Evolutionary conservation across 768 basidiomycete species (phyloP).

Genomic region (Candolleomyces eurysporus): DNA sequence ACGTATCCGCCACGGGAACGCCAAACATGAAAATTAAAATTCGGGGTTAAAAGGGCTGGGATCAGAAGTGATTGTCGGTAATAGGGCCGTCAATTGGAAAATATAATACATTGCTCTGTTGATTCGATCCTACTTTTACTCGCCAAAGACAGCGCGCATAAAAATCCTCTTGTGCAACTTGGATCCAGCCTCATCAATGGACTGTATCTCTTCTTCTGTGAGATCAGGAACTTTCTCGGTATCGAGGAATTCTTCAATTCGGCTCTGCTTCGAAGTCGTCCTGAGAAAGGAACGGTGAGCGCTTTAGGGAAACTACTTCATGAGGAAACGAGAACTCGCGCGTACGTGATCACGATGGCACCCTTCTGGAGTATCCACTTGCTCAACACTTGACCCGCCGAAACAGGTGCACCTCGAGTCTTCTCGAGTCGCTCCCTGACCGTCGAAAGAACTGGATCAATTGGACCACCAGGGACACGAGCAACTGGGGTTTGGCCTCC

Average conservation of each 20-base stretch:
- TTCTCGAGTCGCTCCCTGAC: constrained; percentile 52
- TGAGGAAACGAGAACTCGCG: constrained; percentile 3
- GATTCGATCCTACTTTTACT: constrained; percentile 12
- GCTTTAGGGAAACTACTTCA: background rate
- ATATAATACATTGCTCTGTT: background rate
- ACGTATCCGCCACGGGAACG: too few species aligned
- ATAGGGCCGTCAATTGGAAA: background rate
- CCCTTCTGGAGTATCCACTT: constrained; percentile 68
- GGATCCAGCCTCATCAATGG: constrained; percentile 56
- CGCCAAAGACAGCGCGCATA: constrained; percentile 38
- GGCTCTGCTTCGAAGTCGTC: constrained; percentile 45
- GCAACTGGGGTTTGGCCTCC: constrained; percentile 51
- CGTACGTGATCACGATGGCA: constrained; percentile 65
- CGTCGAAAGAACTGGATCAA: constrained; percentile 51
- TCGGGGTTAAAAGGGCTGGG: too few species aligned
- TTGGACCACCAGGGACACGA: constrained; percentile 50
- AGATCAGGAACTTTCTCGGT: constrained; percentile 47
- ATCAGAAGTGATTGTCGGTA: background rate
- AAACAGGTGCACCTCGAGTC: constrained; percentile 37
- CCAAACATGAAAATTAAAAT: too few species aligned
- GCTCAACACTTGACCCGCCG: constrained; percentile 61
- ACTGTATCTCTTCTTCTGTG: constrained; percentile 54
- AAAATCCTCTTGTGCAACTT: constrained; percentile 43
- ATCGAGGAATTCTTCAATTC: constrained; percentile 45
- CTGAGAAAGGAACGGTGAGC: constrained; percentile 22